Evolutionary conservation across 2,329 filamentous ascomycete species (phyloP).

Genomic region (Orbilia ellipsospora): DNA sequence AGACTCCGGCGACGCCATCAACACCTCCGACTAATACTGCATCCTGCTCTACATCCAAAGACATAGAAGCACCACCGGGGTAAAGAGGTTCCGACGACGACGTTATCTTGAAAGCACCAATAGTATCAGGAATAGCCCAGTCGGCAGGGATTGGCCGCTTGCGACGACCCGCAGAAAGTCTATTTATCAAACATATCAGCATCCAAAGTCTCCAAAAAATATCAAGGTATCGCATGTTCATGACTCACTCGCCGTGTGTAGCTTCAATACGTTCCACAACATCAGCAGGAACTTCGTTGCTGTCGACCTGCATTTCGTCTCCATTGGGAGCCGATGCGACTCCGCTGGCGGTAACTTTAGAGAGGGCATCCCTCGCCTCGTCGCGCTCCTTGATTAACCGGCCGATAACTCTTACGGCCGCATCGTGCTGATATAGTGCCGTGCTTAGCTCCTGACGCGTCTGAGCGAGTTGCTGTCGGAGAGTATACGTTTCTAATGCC

Average conservation of each 20-base stretch:
- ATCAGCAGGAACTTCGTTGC: conserved; percentile 77
- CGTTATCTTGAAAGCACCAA: conserved; percentile 71
- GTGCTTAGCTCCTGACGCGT: conserved; percentile 93
- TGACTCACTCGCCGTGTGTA: conserved; percentile 79
- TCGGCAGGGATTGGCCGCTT: conserved; percentile 86
- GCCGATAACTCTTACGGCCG: conserved; percentile 93
- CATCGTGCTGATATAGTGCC: conserved; percentile 95
- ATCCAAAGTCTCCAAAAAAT: not conserved
- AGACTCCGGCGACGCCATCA: conserved; percentile 80
- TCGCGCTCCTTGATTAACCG: conserved; percentile 90
- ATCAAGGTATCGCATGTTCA: not conserved
- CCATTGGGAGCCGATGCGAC: conserved; percentile 68
- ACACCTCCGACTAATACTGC: conserved; percentile 79
- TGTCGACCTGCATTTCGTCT: conserved; percentile 94
- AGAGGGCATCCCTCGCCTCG: conserved; percentile 88
- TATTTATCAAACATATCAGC: conserved; percentile 62
- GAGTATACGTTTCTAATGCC: conserved; percentile 88
- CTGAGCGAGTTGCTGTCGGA: conserved; percentile 88
- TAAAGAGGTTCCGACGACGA: conserved; percentile 70
- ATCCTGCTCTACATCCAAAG: conserved; percentile 71
- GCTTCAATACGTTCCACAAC: conserved; percentile 79
- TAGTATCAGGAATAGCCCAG: conserved; percentile 81
- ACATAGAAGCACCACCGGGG: conserved; percentile 70
- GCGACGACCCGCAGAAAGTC: conserved; percentile 86
- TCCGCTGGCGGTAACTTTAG: conserved; percentile 80